These are phyloP conservation scores for Sorghum bicolor DNA, from an alignment of 176 grass and related monocot species.

Conservation along the genomic window Sorghum_bicolor_NCBIv3 NC_012870.2:56571001-56571500, in stretches of 20 bases:
- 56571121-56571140: slow-evolving; percentile 87
- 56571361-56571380: slow-evolving; percentile 83
- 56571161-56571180: neutral
- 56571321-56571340: slow-evolving; percentile 75
- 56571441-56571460: neutral
- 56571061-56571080: slow-evolving; percentile 92
- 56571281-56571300: slow-evolving; percentile 55
- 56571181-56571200: neutral
- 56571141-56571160: slow-evolving; percentile 11
- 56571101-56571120: slow-evolving; percentile 82
- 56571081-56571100: slow-evolving; percentile 91
- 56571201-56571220: neutral
- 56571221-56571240: neutral
- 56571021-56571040: slow-evolving; percentile 99
- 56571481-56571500: neutral
- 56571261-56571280: neutral
- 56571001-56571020: slow-evolving; percentile 10
- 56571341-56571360: slow-evolving; percentile 97
- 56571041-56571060: slow-evolving; percentile 72
- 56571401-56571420: slow-evolving; percentile 99
- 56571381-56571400: slow-evolving; percentile 94
- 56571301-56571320: slow-evolving; percentile 86
- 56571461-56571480: neutral
- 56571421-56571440: slow-evolving; percentile 39
- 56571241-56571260: neutral